Percentiles rank a stretch among this genome's conserved stretches.
These are phyloP conservation scores for Hypholoma sublateritium DNA, from an alignment of 768 basidiomycete species.

Conservation along the genomic window DNA sequence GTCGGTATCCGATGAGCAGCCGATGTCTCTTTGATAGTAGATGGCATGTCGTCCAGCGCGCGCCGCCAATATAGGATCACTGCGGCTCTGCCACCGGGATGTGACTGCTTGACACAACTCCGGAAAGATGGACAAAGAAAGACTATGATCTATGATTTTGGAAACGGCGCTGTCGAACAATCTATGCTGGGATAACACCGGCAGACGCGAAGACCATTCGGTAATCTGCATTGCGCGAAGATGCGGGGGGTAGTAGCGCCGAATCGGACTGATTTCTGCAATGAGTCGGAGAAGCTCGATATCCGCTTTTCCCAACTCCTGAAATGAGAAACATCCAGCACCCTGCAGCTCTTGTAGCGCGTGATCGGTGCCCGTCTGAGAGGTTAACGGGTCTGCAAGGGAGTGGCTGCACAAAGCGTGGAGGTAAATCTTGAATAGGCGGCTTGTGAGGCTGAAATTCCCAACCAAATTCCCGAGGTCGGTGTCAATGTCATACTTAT, in stretches of 20 bases:
- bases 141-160: constrained; percentile 28
- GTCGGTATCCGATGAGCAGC: neutral
- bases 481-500: constrained; percentile 31
- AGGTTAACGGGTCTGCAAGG: constrained; percentile 42
- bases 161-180: constrained; percentile 21
- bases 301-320: constrained; percentile 28
- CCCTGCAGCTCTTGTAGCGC: constrained; percentile 40
- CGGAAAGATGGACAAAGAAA: constrained; percentile 9
- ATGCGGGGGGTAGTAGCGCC: constrained; percentile 38
- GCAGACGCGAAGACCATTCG: constrained; percentile 26
- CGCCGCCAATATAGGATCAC: constrained; percentile 6
- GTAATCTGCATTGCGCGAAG: constrained; percentile 39
- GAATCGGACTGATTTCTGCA: constrained; percentile 29
- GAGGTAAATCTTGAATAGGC: constrained; percentile 39
- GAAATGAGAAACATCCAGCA: constrained; percentile 39
- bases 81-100: neutral
- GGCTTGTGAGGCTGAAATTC: constrained; percentile 24
- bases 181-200: constrained; percentile 25
- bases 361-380: constrained; percentile 42
- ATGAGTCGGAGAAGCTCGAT: constrained; percentile 31
- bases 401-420: constrained; percentile 45
- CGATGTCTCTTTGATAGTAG: constrained; percentile 7
- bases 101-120: neutral
- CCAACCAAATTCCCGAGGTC: constrained; percentile 32
- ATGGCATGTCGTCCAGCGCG: constrained; percentile 13